phyloP scores from a whole-genome alignment of 148 eudicot species.

The Vaccinium vitisidaea region DNA sequence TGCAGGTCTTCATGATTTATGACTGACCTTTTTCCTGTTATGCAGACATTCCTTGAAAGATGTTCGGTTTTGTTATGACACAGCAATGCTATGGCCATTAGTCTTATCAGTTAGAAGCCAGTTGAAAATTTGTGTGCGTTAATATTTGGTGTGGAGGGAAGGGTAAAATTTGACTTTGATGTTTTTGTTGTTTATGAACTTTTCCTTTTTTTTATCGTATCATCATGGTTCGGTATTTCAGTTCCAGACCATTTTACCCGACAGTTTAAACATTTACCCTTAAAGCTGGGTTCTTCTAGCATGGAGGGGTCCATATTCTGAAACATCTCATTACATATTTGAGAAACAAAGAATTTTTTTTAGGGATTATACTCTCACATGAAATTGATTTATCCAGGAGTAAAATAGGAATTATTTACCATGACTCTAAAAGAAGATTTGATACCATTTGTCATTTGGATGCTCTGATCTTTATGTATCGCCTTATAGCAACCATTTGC shows the following conservation, averaged over 20 bases:
- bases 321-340: background rate
- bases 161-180: background rate
- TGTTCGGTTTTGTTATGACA: background rate
- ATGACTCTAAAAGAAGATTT: background rate
- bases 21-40: background rate
- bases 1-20: background rate
- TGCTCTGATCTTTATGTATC: background rate
- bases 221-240: background rate
- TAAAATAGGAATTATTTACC: background rate
- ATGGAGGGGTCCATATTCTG: background rate
- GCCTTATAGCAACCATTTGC: slow-evolving; percentile 1
- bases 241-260: background rate
- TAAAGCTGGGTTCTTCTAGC: background rate
- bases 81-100: background rate
- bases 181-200: background rate
- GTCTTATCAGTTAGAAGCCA: background rate
- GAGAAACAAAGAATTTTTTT: background rate
- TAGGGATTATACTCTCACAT: background rate
- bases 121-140: background rate
- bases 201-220: background rate
- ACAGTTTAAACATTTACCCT: background rate
- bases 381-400: background rate
- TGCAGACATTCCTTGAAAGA: background rate
- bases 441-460: background rate
- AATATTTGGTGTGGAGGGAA: background rate